A percentile compares a stretch with the other conserved stretches of the same genome.
Evolutionary conservation across 2,329 filamentous ascomycete genomes (phyloP).

Genomic region (Metarhizium anisopliae): DNA sequence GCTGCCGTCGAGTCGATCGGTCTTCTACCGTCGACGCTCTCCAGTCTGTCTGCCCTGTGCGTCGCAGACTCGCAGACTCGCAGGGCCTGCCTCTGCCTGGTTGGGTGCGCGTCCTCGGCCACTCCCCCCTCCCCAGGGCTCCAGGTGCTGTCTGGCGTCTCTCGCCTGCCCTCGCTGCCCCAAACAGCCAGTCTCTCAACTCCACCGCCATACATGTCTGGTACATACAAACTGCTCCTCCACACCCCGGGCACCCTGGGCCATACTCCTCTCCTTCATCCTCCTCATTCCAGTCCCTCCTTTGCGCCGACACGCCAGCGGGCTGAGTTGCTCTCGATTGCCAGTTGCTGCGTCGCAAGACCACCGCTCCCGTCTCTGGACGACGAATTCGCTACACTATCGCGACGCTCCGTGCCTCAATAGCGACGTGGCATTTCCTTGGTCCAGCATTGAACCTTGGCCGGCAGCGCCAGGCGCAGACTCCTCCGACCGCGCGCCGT

Average conservation of each 20-base stretch:
- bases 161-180: background rate
- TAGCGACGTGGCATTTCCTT: background rate
- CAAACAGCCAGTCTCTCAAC: background rate
- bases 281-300: constrained; percentile 23
- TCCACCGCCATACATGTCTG: constrained; percentile 7
- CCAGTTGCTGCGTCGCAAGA: background rate
- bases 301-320: constrained; percentile 14
- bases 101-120: too few relatives aligned
- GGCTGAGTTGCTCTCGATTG: constrained; percentile 5
- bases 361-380: constrained; percentile 5
- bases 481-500: background rate
- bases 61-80: too few relatives aligned
- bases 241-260: constrained; percentile 7
- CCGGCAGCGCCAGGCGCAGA: background rate
- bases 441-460: background rate
- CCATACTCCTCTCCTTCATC: constrained; percentile 18
- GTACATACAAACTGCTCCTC: constrained; percentile 11
- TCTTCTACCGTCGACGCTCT: too few relatives aligned
- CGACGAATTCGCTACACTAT: constrained; percentile 1
- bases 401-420: background rate
- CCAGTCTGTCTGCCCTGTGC: too few relatives aligned
- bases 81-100: too few relatives aligned
- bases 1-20: too few relatives aligned
- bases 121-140: background rate
- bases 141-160: background rate